These are phyloP conservation scores for Blastobotrys attinorum DNA, from an alignment of 805 yeast species.

Conservation along the genomic window DNA sequence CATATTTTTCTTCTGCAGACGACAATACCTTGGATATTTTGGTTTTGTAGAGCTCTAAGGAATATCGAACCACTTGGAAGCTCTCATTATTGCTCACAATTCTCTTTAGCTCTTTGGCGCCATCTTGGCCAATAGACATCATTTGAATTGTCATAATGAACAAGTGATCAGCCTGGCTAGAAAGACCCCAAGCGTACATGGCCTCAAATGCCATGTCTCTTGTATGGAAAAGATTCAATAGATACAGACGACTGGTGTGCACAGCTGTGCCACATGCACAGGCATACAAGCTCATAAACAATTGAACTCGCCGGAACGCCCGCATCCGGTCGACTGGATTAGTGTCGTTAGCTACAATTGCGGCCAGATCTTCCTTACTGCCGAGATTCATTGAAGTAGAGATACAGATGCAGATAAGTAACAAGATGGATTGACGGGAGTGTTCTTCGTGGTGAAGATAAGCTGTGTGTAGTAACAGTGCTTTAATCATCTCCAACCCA, in stretches of 20 bases:
- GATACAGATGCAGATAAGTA: background rate
- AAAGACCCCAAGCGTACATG: background rate
- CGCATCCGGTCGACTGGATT: background rate
- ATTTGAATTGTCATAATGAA: background rate
- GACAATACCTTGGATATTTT: background rate
- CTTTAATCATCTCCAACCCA: background rate
- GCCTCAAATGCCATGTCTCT: background rate
- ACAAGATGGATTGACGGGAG: background rate
- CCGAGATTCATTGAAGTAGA: background rate
- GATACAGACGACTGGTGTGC: background rate
- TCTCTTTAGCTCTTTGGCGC: background rate
- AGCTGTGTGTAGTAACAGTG: background rate
- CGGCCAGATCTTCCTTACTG: background rate
- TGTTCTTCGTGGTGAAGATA: background rate
- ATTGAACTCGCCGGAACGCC: background rate
- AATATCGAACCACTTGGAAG: background rate
- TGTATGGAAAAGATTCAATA: background rate
- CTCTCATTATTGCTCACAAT: background rate
- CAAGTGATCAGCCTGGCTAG: background rate
- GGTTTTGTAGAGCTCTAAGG: background rate
- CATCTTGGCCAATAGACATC: background rate
- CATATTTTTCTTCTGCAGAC: background rate
- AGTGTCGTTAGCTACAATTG: background rate
- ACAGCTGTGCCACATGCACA: background rate
- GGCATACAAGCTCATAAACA: background rate